These are phyloP conservation scores for Aspergillus aculeatus DNA, from an alignment of 2,329 filamentous ascomycete genomes.

Conservation along the genomic window DNA sequence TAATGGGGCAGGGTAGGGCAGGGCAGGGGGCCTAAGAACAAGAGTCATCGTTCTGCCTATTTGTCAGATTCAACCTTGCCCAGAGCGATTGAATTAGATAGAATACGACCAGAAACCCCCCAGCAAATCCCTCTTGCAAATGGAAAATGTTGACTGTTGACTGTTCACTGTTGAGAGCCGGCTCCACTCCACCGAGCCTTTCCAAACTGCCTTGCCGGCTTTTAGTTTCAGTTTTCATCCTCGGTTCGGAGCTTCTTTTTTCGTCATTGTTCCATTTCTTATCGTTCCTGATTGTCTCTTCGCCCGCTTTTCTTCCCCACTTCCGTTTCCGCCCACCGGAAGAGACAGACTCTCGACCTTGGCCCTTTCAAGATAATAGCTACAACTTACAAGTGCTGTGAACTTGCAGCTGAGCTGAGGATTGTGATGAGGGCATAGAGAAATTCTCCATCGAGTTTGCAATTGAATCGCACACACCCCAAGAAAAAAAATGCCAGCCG, in stretches of 20 bases:
- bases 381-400: no score
- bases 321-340: not conserved
- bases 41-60: no score
- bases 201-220: no score
- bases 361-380: not conserved
- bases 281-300: not conserved
- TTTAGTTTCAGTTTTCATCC: not conserved
- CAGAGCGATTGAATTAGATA: no score
- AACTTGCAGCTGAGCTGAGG: no score
- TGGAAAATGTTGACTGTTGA: not conserved
- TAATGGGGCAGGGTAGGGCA: no score
- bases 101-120: no score
- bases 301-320: not conserved
- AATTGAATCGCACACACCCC: not conserved
- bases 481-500: constrained; percentile 21
- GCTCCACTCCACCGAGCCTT: not conserved
- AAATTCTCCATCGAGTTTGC: not conserved
- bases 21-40: no score
- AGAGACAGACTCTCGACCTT: not conserved
- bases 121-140: no score
- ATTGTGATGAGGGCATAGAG: not conserved
- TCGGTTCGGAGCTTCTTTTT: not conserved
- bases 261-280: not conserved
- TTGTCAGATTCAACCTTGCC: no score
- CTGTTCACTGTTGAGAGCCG: not conserved